Base-by-base conservation (phyloP, 306 rosid species). In the Castanospermum australe region DNA sequence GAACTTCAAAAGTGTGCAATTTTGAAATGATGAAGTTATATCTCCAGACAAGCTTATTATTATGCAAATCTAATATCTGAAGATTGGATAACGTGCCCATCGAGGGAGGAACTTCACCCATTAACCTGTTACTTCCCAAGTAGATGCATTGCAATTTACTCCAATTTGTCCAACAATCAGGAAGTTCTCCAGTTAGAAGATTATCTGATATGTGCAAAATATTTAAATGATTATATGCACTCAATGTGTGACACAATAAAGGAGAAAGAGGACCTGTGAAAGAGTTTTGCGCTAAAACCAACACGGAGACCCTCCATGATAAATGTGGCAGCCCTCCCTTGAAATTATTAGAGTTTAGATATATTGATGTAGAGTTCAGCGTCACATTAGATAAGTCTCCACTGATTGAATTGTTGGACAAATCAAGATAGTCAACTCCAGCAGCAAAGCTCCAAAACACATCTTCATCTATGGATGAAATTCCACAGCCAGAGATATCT, bases 401-500 rank as follows among this genome's bases (percentile, higher is more conserved):
- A 0, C 55, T 47, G 24, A 81, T 25, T 15, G 36, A 24, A 66
- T 81, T 81, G 15, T 48, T n/a, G 67, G 85, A 21, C 0, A 81
- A 4, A 57, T 57, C 15, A 18, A 75, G 55, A 12, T 25, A 0
- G 1, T 36, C 18, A 1, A 74, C 25, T 3, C 41, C 2, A 50
- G 76, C 59, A 55, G 68, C n/a, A 18, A 59, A 76, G 21, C 25
- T 38, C 66, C 36, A 75, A 75, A 81, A 81, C 85, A 76, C 66
- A 20, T 48, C 1, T 0, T 64, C 71, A 20, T 57, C 36, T 24
- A 44, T 50, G 13, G 15, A 64, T 5, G 56, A n/a, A 59, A 81
- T 81, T 39, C 12, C 9, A n/a, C 72, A 75, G 41, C 36, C 21
- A 3, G 64, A 4, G 15, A 21, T 67, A 6, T 74, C 81, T 9